Base-by-base conservation (phyloP, 2,329 filamentous ascomycete genomes). In the Didymella sp. region DNA sequence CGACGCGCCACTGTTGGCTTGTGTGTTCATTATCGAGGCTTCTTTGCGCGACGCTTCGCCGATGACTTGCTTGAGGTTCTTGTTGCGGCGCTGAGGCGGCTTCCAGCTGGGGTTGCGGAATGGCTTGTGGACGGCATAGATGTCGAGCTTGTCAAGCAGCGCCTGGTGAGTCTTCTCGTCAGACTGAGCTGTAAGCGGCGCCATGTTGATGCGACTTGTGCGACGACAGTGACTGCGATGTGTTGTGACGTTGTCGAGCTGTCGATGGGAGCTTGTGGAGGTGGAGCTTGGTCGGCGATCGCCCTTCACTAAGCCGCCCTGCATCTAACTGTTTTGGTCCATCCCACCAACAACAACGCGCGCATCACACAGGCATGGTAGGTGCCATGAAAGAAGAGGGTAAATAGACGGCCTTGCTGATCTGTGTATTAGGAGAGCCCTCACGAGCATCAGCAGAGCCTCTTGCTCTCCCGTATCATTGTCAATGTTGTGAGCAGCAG, bases 11-110 rank as follows among this genome's bases (percentile, higher is more conserved):
- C 89, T 93, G 74, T 91, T 90, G 71, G 89, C 89, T 73, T 91
- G 89, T 0, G 91, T 96, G 15, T 89, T 91, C 71, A 93, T 83
- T 31, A 91, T 84, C 3, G 92, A 96, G n/a, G 92, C 91, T 80
- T 98, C 94, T 73, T 90, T 91, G 67, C 92, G 89, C 21, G 90
- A 87, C 12, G 90, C 91, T 71, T 99, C 95, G 58, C 92, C 90
- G 59, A 99, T 84, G 61, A 99, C 95, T 69, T 96, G 91, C 78
- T 98, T 98, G 78, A 98, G 89, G 77, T 96, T 98, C 82, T 99
- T 99, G 85, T 99, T 99, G 77, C 95, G 91, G 48, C 95, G 92
- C 77, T 93, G 89, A 64, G 94, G 92, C 15, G 95, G 92, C 73
- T 91, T 92, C 95, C 95, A 99, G 75, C 87, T 81, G 2, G 89